Percentiles rank a stretch among this genome's conserved stretches.
Conservation (phyloP, 805 yeast genomes). For the Pichia gijzeniarum region DNA sequence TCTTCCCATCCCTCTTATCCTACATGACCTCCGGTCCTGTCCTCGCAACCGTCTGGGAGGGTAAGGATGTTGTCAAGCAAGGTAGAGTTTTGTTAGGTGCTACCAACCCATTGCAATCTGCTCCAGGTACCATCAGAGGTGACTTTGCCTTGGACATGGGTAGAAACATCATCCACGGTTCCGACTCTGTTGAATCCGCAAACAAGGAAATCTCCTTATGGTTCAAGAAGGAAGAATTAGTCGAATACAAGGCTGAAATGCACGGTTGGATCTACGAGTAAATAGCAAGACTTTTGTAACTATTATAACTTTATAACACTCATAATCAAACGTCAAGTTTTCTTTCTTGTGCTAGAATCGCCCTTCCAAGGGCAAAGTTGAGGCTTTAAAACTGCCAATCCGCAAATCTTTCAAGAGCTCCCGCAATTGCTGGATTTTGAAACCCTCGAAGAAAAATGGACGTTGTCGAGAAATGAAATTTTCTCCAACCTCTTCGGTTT, state of each 20-base stretch:
- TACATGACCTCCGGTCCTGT: conserved; percentile 99
- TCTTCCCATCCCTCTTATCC: conserved; percentile 92
- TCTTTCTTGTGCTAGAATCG: too few species aligned
- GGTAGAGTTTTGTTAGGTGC: conserved; percentile 98
- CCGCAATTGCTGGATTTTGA: too few species aligned
- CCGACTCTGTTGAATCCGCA: conserved; percentile 98
- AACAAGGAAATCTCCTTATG: conserved; percentile 92
- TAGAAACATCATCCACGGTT: conserved; percentile 98
- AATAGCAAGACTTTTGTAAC: conserved; percentile 13
- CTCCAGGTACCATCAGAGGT: conserved; percentile 99
- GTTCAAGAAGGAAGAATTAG: conserved; percentile 97
- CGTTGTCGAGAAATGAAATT: too few species aligned
- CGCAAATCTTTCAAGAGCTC: too few species aligned
- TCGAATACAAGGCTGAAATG: conserved; percentile 82
- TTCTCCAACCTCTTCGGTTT: too few species aligned
- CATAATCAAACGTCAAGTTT: too few species aligned
- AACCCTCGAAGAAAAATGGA: too few species aligned
- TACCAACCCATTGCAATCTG: conserved; percentile 94
- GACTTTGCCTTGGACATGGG: conserved; percentile 98
- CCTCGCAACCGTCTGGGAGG: conserved; percentile 99
- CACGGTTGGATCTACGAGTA: conserved; percentile 93
- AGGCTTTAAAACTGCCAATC: too few species aligned
- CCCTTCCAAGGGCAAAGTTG: too few species aligned
- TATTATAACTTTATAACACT: background rate
- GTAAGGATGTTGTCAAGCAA: conserved; percentile 98